A percentile compares a stretch with the other conserved stretches of the same genome.
Evolutionary conservation across 2,329 filamentous ascomycete species (phyloP).

Genomic region (Dendryphion nanum): DNA sequence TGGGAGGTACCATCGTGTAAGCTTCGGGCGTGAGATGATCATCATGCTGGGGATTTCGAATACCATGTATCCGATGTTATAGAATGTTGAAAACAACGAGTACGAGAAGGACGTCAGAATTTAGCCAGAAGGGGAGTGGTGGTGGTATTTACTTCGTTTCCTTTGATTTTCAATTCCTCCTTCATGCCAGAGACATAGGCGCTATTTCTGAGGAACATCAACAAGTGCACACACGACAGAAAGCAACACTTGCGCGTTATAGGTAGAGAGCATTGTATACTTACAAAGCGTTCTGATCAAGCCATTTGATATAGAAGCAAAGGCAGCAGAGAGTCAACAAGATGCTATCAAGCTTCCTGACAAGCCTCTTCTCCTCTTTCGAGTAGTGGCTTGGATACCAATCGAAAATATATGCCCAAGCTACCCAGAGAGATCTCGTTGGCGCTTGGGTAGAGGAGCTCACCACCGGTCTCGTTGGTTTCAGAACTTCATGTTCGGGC

Average conservation of each 20-base stretch:
- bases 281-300: conserved; percentile 18
- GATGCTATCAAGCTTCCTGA: conserved; percentile 18
- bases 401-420: conserved; percentile 21
- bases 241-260: too few relatives aligned
- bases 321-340: conserved; percentile 19
- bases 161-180: conserved; percentile 36
- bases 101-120: conserved; percentile 44
- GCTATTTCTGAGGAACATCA: conserved; percentile 4
- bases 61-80: conserved; percentile 40
- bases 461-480: conserved; percentile 8
- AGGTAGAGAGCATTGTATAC: neutral
- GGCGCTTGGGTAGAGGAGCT: conserved; percentile 20
- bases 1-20: conserved; percentile 38
- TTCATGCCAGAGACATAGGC: conserved; percentile 21
- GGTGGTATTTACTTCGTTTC: conserved; percentile 50
- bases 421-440: conserved; percentile 11
- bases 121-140: neutral
- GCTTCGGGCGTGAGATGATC: conserved; percentile 37
- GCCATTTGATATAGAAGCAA: conserved; percentile 23
- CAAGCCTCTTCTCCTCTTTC: conserved; percentile 17
- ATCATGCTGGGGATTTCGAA: conserved; percentile 40
- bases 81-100: conserved; percentile 46
- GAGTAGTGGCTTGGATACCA: conserved; percentile 21
- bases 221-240: too few relatives aligned
- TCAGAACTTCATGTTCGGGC: conserved; percentile 1